Conservation (phyloP, 148 eudicot species). For the Rhododendron henanense region DNA sequence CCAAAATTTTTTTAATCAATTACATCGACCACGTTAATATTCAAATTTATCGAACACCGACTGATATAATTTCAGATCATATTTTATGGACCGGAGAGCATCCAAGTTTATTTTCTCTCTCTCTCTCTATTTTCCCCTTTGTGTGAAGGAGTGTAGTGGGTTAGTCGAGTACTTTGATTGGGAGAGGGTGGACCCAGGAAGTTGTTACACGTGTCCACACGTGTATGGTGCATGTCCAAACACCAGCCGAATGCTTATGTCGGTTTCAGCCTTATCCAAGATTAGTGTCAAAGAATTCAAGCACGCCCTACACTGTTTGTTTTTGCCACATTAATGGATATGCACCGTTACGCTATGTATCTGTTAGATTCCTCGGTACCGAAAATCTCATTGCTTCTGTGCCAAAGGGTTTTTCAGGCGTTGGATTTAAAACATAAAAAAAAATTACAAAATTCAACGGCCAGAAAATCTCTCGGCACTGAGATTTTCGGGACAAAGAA, state of each 20-base stretch:
- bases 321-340: background rate
- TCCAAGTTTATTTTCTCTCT: background rate
- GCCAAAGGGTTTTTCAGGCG: too few relatives aligned
- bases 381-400: too few relatives aligned
- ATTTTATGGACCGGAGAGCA: background rate
- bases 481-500: too few relatives aligned
- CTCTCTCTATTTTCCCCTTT: background rate
- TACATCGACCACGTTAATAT: too few relatives aligned
- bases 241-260: background rate
- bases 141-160: background rate
- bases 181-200: background rate
- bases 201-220: background rate
- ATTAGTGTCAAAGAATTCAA: background rate
- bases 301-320: background rate
- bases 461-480: too few relatives aligned
- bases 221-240: background rate
- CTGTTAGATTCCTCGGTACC: background rate
- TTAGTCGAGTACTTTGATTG: background rate
- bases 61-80: background rate
- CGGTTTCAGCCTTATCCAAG: background rate
- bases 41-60: too few relatives aligned
- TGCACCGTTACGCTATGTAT: background rate
- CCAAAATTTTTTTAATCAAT: background rate
- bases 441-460: too few relatives aligned
- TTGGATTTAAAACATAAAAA: too few relatives aligned